A percentile compares a stretch with the other conserved stretches of the same genome.
phyloP scores from a whole-genome alignment of 2,329 filamentous ascomycete genomes.

The Colletotrichum sp. region DNA sequence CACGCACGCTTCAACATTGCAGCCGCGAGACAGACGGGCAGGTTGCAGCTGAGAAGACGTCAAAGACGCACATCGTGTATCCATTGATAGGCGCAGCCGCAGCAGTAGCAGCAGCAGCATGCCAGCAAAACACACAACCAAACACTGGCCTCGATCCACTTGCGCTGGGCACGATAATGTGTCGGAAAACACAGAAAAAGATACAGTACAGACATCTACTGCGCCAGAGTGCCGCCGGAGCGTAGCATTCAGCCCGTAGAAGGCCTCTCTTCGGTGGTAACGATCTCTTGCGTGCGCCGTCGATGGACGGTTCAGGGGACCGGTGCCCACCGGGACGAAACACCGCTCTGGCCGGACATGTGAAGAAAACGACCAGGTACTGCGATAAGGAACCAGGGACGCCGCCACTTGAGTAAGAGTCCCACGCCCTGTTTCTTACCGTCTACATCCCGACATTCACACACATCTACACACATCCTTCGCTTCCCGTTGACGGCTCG shows the following conservation, averaged over 20 bases:
- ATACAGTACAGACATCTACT: not conserved
- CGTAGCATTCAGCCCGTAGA: not conserved
- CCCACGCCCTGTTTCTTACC: not conserved
- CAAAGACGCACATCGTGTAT: not conserved
- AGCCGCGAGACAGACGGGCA: not conserved
- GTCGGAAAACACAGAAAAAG: not conserved
- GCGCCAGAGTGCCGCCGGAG: not conserved
- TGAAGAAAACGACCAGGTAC: not conserved
- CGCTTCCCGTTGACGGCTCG: constrained; percentile 4
- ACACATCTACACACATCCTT: not conserved
- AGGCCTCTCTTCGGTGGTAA: not conserved
- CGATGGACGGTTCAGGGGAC: not conserved
- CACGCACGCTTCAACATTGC: not conserved
- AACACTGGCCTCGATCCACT: not conserved
- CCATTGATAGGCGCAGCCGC: not conserved
- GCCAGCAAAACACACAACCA: not conserved
- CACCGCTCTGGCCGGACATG: constrained; percentile 14
- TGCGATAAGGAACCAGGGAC: not conserved
- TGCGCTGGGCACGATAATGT: constrained; percentile 13
- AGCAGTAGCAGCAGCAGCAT: not conserved
- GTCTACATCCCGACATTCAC: not conserved
- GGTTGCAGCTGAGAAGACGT: not conserved
- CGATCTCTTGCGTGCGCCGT: not conserved
- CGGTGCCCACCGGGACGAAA: constrained; percentile 13
- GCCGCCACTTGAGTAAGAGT: not conserved